Percentiles rank a stretch among this genome's conserved stretches.
phyloP scores from a whole-genome alignment of 768 basidiomycete genomes.

The Trametes elegans region DNA sequence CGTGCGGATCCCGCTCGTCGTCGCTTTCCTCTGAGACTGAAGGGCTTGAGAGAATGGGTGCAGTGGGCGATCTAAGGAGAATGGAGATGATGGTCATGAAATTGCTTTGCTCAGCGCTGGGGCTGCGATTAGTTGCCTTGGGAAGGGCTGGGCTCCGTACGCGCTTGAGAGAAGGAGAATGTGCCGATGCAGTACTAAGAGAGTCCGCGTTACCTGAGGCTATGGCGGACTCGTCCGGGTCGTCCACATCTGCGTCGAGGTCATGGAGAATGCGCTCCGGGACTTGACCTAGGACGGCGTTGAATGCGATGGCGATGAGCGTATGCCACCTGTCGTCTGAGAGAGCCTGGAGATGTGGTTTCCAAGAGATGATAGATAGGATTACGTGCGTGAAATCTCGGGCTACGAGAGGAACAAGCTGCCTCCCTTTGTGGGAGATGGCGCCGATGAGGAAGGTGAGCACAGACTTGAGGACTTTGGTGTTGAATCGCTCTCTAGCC shows the following conservation, averaged over 20 bases:
- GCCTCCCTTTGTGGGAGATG: conserved; percentile 50
- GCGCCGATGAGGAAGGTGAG: conserved; percentile 63
- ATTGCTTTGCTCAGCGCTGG: conserved; percentile 64
- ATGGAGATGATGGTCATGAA: conserved; percentile 62
- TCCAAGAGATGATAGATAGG: conserved; percentile 57
- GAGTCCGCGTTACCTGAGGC: too few species aligned
- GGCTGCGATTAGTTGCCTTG: conserved; percentile 12
- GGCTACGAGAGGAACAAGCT: conserved; percentile 62
- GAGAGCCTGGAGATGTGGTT: conserved; percentile 78
- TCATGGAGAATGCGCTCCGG: conserved; percentile 37
- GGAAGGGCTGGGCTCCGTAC: neutral
- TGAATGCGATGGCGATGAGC: conserved; percentile 71
- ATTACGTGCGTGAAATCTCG: conserved; percentile 82
- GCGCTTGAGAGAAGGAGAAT: neutral
- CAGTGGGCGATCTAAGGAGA: conserved; percentile 54
- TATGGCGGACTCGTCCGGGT: conserved; percentile 26
- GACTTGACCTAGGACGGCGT: conserved; percentile 66
- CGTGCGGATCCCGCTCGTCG: conserved; percentile 18
- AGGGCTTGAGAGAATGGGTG: conserved; percentile 50
- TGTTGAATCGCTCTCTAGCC: conserved; percentile 53
- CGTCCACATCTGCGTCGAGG: conserved; percentile 24
- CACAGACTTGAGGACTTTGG: conserved; percentile 52
- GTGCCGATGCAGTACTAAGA: too few species aligned
- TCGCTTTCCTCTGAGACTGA: conserved; percentile 13
- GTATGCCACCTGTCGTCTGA: conserved; percentile 63